Evolutionary conservation across 441 rosid species (phyloP), one percentile per base, ranked within the genome.

Genomic region (Populus hybrid): DNA sequence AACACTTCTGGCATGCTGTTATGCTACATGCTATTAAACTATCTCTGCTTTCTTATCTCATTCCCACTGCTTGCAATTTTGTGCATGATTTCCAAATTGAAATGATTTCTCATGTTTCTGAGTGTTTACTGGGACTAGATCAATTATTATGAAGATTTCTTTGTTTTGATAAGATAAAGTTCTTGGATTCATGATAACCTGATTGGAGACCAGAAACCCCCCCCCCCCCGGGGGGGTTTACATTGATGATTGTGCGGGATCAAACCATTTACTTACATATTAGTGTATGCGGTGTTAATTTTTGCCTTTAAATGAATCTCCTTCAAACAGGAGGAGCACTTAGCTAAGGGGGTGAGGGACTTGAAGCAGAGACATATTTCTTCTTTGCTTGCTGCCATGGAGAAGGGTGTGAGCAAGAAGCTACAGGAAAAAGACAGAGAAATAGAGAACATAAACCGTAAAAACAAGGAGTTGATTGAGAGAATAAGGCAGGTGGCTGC

Each of bases 401-500:
- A 93, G 86, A 93, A 86, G 72, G 91, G 91, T 28, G 82, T 89
- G 11, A 42, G 75, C 84, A 88, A 89, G 88, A 93, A 92, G 86
- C 84, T 93, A 14, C 84, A 56, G 64, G 97, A 93, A 80, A 93
- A 92, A 75, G 98, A 93, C 72, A 50, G 82, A 14, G 97, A 93
- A 84, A 84, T 93, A 61, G 93, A 89, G 68, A 92, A 21, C 73
- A 84, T 89, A 84, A 93, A 89, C 79, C 89, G 88, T 70, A 90
- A 86, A 84, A 93, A 92, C 86, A 83, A 82, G 71, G 95, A 93
- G 77, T 90, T 93, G 70, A 80, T 83, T 3, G 94, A 93, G 80
- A 88, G 77, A 79, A 86, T 92, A 83, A 90, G 86, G 82, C 95
- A 89, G 74, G 85, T 86, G 65, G 87, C 89, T 3, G 61, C 45